Conservation (phyloP, 2,329 filamentous ascomycete genomes). For the Xylariaceae sp. region DNA sequence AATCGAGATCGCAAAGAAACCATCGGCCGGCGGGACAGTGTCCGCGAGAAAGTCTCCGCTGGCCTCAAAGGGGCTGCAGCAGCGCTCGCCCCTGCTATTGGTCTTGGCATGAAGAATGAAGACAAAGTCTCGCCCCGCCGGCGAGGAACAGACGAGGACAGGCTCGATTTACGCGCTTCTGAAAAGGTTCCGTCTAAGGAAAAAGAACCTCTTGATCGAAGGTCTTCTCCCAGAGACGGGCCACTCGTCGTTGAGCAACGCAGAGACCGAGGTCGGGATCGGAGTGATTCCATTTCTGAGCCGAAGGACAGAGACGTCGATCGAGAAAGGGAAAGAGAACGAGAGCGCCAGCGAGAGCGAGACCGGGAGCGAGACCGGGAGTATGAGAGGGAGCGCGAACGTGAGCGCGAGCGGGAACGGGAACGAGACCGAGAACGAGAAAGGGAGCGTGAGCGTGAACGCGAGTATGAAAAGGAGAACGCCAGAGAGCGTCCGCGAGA, state of each 20-base stretch:
- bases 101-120: slow-evolving; percentile 37
- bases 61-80: slow-evolving; percentile 48
- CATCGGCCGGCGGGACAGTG: slow-evolving; percentile 35
- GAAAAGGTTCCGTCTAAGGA: slow-evolving; percentile 31
- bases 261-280: slow-evolving; percentile 23
- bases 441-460: slow-evolving; percentile 18
- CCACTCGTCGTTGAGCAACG: slow-evolving; percentile 21
- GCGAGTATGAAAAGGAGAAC: slow-evolving; percentile 3
- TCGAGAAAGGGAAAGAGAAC: slow-evolving; percentile 15
- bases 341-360: slow-evolving; percentile 4
- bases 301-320: slow-evolving; percentile 22
- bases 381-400: slow-evolving; percentile 16
- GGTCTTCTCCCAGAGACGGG: slow-evolving; percentile 22
- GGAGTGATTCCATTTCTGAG: slow-evolving; percentile 16
- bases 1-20: slow-evolving; percentile 26
- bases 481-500: slow-evolving; percentile 14
- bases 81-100: slow-evolving; percentile 26
- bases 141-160: slow-evolving; percentile 26
- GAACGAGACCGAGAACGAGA: slow-evolving; percentile 16
- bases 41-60: slow-evolving; percentile 45
- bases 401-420: slow-evolving; percentile 12
- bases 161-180: slow-evolving; percentile 20
- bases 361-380: slow-evolving; percentile 17
- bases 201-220: slow-evolving; percentile 21
- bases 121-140: slow-evolving; percentile 29